Base-by-base conservation (phyloP, 306 rosid genomes). In the Corylus americana region DNA sequence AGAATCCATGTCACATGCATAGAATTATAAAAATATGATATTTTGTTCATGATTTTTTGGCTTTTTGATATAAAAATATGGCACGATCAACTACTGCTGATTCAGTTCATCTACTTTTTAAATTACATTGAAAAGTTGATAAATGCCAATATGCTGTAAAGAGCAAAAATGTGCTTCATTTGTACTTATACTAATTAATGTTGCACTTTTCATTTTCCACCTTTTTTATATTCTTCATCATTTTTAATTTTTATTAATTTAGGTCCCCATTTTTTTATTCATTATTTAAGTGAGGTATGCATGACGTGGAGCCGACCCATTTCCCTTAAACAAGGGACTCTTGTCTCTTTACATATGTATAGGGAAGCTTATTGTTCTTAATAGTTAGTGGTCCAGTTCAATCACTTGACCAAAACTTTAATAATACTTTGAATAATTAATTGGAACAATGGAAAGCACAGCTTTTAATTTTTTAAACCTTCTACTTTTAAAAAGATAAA, bases 231-330 rank as follows among this genome's bases (percentile, higher is more conserved):
- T 69, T 82, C 25, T 77, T 20, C 9, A 1, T 31, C 2, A n/a
- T 59, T 47, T 11, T 63, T 11, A 27, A 2, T 37, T 37, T 55
- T 49, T 73, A 74, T 22, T 31, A 31, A 31, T 31, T 71, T 39
- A 35, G 9, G 37, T 75, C 35, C 55, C 44, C 44, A 39, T 11
- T 53, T 20, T 55, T 18, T 1, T 67, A 37, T 27, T 16, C 11
- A 55, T 31, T 37, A 74, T 78, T 73, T 55, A 27, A 42, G 51
- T 82, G 90, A 89, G 72, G 74, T 86, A 72, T 77, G 89, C 84
- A 79, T 86, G 92, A 87, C 86, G 88, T 75, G 84, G 88, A 73
- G 83, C 85, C 84, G 86, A 91, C 90, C 90, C 89, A 71, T 69
- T 81, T 77, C 85, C 88, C 83, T 85, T 82, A 76, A 87, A 89